Evolutionary conservation across 2,329 filamentous ascomycete genomes (phyloP).

Genomic region (Pestalotiopsis sp.): DNA sequence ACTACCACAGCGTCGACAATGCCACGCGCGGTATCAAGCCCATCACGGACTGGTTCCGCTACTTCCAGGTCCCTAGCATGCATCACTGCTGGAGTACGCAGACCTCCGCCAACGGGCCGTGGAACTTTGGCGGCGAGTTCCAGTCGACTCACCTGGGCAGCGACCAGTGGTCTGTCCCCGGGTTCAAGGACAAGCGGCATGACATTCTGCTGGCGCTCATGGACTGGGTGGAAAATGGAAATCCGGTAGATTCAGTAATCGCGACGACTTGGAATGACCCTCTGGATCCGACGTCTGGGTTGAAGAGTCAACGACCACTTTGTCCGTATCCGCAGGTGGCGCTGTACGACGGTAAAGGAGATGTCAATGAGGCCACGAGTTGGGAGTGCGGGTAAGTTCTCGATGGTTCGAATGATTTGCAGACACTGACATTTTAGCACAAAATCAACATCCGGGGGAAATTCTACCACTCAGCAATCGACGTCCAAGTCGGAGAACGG

Average conservation of each 20-base stretch:
- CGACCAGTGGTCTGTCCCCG: conserved; percentile 36
- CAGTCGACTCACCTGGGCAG: conserved; percentile 31
- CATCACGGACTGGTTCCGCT: conserved; percentile 52
- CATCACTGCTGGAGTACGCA: conserved; percentile 44
- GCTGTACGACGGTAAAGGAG: conserved; percentile 36
- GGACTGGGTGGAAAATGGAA: conserved; percentile 39
- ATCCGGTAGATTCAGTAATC: conserved; percentile 32
- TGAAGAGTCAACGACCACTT: conserved; percentile 47
- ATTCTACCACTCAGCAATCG: not conserved
- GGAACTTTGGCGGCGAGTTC: conserved; percentile 38
- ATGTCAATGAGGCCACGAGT: conserved; percentile 32
- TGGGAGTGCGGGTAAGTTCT: conserved; percentile 37
- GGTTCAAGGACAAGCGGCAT: conserved; percentile 36
- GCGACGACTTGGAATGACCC: conserved; percentile 35
- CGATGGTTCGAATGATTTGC: not conserved
- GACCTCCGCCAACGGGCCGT: conserved; percentile 38
- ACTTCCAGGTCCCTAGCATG: conserved; percentile 58
- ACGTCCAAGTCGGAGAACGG: not conserved
- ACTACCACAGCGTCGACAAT: conserved; percentile 32
- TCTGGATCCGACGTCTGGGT: conserved; percentile 31
- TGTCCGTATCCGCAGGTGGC: conserved; percentile 43
- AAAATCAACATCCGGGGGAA: not conserved
- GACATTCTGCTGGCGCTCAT: conserved; percentile 41
- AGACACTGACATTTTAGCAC: not conserved
- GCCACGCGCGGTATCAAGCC: conserved; percentile 29